phyloP scores from a whole-genome alignment of 805 yeast species.

The Sporopachydermia quercuum region DNA sequence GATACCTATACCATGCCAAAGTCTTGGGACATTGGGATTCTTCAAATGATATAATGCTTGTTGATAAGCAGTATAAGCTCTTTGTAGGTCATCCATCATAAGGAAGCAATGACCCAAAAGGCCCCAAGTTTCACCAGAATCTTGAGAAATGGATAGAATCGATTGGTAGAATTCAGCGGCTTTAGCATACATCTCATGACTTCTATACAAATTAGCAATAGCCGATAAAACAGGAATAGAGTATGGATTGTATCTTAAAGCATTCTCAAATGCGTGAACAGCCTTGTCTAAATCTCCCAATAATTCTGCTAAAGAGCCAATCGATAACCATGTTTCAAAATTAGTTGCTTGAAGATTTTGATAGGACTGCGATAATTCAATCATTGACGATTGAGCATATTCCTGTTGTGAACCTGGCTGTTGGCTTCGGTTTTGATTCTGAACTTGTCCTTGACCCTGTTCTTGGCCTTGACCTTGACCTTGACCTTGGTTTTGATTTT shows the following conservation, averaged over 20 bases:
- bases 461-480: neutral
- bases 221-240: conserved; percentile 75
- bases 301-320: conserved; percentile 80
- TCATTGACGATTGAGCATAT: neutral
- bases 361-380: conserved; percentile 31
- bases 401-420: neutral
- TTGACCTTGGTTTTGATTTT: neutral
- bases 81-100: conserved; percentile 90
- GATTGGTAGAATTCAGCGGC: conserved; percentile 91
- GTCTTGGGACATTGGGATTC: conserved; percentile 88
- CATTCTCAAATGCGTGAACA: conserved; percentile 74
- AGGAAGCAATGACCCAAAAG: conserved; percentile 89
- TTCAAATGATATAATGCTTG: conserved; percentile 84
- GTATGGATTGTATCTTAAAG: conserved; percentile 73
- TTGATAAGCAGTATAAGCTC: conserved; percentile 94
- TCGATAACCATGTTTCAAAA: conserved; percentile 73
- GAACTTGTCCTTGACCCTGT: neutral
- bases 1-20: conserved; percentile 98
- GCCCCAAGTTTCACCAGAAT: conserved; percentile 96
- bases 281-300: conserved; percentile 85
- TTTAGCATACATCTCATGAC: conserved; percentile 79
- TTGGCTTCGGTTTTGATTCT: neutral
- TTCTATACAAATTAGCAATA: conserved; percentile 76
- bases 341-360: conserved; percentile 1
- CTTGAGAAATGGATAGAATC: conserved; percentile 67